A percentile compares a stretch with the other conserved stretches of the same genome.
Conservation (phyloP, 2,329 filamentous ascomycete species). For the Beauveria sp. region DNA sequence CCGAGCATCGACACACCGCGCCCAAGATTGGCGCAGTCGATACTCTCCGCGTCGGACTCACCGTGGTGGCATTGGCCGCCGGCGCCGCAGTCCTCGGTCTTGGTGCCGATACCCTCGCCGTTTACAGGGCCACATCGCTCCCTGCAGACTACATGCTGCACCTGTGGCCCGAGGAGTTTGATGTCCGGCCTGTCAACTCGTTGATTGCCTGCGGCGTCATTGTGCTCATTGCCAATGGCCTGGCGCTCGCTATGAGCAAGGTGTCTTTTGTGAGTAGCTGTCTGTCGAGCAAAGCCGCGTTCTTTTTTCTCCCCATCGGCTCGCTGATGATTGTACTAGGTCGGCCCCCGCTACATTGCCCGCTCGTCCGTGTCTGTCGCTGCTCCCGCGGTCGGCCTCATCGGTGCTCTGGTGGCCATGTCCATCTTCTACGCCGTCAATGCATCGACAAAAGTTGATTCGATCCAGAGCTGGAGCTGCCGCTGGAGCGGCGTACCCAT, state of each 20-base stretch:
- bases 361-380: conserved; percentile 18
- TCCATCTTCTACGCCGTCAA: conserved; percentile 52
- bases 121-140: conserved; percentile 48
- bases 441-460: conserved; percentile 42
- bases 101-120: conserved; percentile 44
- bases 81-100: conserved; percentile 46
- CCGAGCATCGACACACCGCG: conserved; percentile 26
- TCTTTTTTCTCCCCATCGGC: too few species aligned
- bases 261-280: conserved; percentile 38
- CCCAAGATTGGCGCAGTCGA: conserved; percentile 35
- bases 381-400: conserved; percentile 23
- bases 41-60: conserved; percentile 38
- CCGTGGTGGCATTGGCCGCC: conserved; percentile 40
- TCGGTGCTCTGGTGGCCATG: conserved; percentile 42
- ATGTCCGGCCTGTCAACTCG: conserved; percentile 48
- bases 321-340: conserved; percentile 11
- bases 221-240: conserved; percentile 38
- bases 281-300: neutral
- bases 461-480: conserved; percentile 55
- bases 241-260: conserved; percentile 42
- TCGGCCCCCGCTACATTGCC: conserved; percentile 11
- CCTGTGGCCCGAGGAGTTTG: conserved; percentile 51
- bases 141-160: conserved; percentile 40
- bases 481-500: conserved; percentile 50
- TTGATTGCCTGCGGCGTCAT: conserved; percentile 45